These are phyloP conservation scores for Phytophthora colocasiae DNA, from an alignment of 352 stramenopile species.

Conservation along the genomic window DNA sequence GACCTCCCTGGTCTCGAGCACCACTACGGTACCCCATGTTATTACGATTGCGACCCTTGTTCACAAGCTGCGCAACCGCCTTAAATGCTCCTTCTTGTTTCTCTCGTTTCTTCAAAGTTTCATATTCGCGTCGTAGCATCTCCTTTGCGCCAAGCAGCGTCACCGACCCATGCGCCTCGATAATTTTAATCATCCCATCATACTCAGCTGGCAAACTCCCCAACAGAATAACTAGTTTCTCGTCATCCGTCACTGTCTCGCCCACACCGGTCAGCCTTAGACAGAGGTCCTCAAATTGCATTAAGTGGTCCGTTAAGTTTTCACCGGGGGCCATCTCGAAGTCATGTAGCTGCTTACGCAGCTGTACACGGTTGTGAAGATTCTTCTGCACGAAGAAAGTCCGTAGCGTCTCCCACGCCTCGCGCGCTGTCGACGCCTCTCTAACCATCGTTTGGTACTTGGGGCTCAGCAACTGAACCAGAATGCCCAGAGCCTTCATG, in stretches of 20 bases:
- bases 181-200: slow-evolving; percentile 5
- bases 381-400: slow-evolving; percentile 15
- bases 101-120: background rate
- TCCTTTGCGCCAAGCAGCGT: background rate
- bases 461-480: background rate
- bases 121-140: slow-evolving; percentile 6
- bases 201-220: slow-evolving; percentile 12
- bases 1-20: no score
- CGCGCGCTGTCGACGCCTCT: background rate
- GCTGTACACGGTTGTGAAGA: slow-evolving; percentile 16
- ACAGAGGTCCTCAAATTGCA: slow-evolving; percentile 9
- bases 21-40: no score
- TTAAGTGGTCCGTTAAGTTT: slow-evolving; percentile 11
- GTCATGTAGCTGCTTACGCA: slow-evolving; percentile 12
- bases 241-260: background rate
- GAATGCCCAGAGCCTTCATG: background rate
- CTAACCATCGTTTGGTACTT: slow-evolving; percentile 9
- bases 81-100: background rate
- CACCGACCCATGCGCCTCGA: background rate
- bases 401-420: slow-evolving; percentile 15
- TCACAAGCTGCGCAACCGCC: no score
- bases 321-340: background rate
- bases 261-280: background rate
- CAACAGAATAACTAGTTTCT: slow-evolving; percentile 16
- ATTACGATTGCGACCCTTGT: no score